Evolutionary conservation across 257 asterid genomes (phyloP), one percentile per base, ranked within the genome.

Genomic region (Echium plantagineum): DNA sequence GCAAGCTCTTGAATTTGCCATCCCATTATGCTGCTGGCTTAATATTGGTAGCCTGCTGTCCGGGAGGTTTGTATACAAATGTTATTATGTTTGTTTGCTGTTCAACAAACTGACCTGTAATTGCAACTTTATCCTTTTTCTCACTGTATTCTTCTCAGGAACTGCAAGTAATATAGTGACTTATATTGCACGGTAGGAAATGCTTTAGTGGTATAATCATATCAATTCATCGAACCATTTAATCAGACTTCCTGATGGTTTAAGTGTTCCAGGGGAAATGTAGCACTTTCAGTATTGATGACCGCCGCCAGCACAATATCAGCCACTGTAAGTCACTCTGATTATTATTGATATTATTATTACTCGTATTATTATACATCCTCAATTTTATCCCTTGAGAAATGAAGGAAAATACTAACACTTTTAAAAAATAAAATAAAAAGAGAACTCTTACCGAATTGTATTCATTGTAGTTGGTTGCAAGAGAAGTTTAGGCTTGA

Each of bases 131-230:
- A 59, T 42, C 52, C 63, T 62, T 62, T 55, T 26, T 69, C 58
- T 57, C 9, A 31, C 9, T 31, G 38, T 5, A 15, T 53, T 71
- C 58, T 60, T 61, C 22, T 53, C 85, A 90, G 97, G 96, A 66
- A 87, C 96, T 6, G 96, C 97, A 28, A 87, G 97, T 77, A 90
- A 90, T 64, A 90, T 90, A 18, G 97, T 90, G 71, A 90, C 96
- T 3, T 90, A 85, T 77, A 87, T 90, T 70, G 97, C 97, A 66
- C 82, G 97, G 97, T 90, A 77, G 17, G 74, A 70, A 51, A 65
- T 70, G 48, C 20, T 21, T 9, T 12, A 6, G 17, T 4, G 16
- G 7, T 55, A 16, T 61, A 16, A 9, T 60, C 18, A 65, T 64
- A 59, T 30, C 6, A 52, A 31, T 15, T 15, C 6, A 52, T 58